Evolutionary conservation across 192 early-diverging fungal genomes (phyloP).

Genomic region (Coemansia asiatica): DNA sequence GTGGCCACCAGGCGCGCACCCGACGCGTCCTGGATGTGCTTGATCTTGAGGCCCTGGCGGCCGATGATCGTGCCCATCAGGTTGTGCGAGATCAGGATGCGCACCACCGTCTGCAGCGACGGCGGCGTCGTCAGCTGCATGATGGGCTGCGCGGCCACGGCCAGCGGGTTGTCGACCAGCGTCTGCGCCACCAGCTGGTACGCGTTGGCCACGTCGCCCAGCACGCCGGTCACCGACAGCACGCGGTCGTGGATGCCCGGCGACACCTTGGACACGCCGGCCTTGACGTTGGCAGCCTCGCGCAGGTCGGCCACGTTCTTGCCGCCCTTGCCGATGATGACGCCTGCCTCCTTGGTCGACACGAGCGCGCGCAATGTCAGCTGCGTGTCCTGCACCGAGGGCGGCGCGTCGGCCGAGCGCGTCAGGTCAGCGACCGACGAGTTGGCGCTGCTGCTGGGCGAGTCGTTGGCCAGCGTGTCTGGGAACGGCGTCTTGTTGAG

Average conservation of each 20-base stretch:
- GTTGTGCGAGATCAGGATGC: conserved; percentile 87
- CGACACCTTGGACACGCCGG: conserved; percentile 89
- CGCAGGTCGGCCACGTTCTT: conserved; percentile 89
- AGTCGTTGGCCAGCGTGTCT: conserved; percentile 24
- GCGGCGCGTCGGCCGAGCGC: conserved; percentile 27
- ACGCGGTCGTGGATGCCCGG: conserved; percentile 85
- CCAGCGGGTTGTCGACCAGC: conserved; percentile 72
- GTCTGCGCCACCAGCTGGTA: conserved; percentile 81
- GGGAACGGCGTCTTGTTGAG: conserved; percentile 37
- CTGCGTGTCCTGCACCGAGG: conserved; percentile 57
- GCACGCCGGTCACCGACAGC: conserved; percentile 71
- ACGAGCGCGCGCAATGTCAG: conserved; percentile 87
- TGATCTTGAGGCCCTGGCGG: conserved; percentile 89
- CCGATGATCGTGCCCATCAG: conserved; percentile 94
- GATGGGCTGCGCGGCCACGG: conserved; percentile 46
- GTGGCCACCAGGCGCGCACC: conserved; percentile 81
- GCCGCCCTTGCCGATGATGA: conserved; percentile 88
- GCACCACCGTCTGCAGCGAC: conserved; percentile 62
- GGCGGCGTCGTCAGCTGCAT: conserved; percentile 56
- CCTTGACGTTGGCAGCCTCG: conserved; percentile 79
- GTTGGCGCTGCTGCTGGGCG: conserved; percentile 27
- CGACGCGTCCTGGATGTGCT: conserved; percentile 92
- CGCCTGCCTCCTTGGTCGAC: conserved; percentile 89
- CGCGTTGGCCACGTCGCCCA: conserved; percentile 74
- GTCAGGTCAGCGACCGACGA: conserved; percentile 33